Conservation (phyloP, 1,284 basidiomycete genomes). For the Mycena citricolor region DNA sequence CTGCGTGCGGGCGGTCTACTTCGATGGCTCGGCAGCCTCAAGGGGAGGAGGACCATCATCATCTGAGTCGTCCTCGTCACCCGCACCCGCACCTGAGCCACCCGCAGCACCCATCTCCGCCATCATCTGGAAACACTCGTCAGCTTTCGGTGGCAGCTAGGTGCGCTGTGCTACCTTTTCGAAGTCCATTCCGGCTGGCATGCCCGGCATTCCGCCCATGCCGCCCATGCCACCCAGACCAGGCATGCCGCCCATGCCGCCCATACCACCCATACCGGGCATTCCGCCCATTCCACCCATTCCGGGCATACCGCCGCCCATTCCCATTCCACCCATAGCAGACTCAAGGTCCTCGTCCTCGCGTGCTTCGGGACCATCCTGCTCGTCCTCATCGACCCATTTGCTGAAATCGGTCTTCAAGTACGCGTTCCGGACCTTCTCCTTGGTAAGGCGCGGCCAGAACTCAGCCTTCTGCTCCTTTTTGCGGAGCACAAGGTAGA, state of each 20-base stretch:
- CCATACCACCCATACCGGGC: conserved; percentile 48
- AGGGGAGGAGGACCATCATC: conserved; percentile 77
- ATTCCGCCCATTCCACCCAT: conserved; percentile 44
- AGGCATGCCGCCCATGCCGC: conserved; percentile 42
- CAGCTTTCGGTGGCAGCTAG: conserved; percentile 2
- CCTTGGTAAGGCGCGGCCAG: conserved; percentile 90
- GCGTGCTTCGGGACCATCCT: conserved; percentile 56
- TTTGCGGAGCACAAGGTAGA: conserved; percentile 75
- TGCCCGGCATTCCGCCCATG: conserved; percentile 35
- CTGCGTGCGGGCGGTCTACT: conserved; percentile 8
- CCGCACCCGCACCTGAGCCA: conserved; percentile 41
- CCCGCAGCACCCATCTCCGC: conserved; percentile 52
- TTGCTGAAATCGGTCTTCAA: conserved; percentile 91
- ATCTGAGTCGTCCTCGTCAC: conserved; percentile 50
- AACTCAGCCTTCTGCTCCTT: conserved; percentile 75
- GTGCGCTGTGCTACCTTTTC: conserved; percentile 47
- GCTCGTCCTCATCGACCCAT: conserved; percentile 96
- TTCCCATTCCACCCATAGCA: conserved; percentile 44
- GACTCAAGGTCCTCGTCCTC: conserved; percentile 44
- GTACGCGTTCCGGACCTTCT: conserved; percentile 75
- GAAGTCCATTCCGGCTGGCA: conserved; percentile 46
- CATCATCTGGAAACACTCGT: conserved; percentile 55
- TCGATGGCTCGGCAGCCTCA: conserved; percentile 53
- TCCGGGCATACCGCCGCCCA: conserved; percentile 43
- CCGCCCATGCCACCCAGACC: conserved; percentile 45